Evolutionary conservation across 2,329 filamentous ascomycete genomes (phyloP).

Genomic region (Colletotrichum sublineola): DNA sequence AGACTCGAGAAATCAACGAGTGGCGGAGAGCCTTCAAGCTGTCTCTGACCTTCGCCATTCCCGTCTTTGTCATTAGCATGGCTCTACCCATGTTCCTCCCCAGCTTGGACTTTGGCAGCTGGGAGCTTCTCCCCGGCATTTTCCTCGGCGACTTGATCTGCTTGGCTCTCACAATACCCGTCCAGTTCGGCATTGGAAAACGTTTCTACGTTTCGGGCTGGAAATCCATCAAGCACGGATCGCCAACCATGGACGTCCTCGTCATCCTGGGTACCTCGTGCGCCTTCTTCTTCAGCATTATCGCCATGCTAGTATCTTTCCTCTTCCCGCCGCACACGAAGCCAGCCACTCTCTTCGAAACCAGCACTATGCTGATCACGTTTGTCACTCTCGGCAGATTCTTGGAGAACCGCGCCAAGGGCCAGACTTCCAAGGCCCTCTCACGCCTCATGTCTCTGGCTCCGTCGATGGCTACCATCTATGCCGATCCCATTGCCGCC

Average conservation of each 20-base stretch:
- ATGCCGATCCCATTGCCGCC: slow-evolving; percentile 91
- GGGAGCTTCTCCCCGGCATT: slow-evolving; percentile 78
- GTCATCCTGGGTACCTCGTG: slow-evolving; percentile 94
- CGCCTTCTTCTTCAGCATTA: slow-evolving; percentile 95
- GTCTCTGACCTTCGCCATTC: slow-evolving; percentile 85
- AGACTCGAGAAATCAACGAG: slow-evolving; percentile 95
- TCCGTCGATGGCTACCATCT: slow-evolving; percentile 97
- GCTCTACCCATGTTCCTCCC: slow-evolving; percentile 88
- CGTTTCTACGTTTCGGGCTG: slow-evolving; percentile 95
- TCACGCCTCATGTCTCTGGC: slow-evolving; percentile 95
- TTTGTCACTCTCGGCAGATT: slow-evolving; percentile 94
- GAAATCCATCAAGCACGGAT: slow-evolving; percentile 89
- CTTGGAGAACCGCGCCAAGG: slow-evolving; percentile 94
- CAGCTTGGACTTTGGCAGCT: slow-evolving; percentile 79
- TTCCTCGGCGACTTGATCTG: slow-evolving; percentile 92
- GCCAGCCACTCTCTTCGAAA: slow-evolving; percentile 94
- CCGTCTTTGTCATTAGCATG: slow-evolving; percentile 95
- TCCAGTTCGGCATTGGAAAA: slow-evolving; percentile 96
- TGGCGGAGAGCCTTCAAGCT: slow-evolving; percentile 87
- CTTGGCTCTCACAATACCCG: slow-evolving; percentile 85
- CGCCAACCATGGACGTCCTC: slow-evolving; percentile 97
- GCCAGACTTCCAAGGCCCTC: slow-evolving; percentile 93
- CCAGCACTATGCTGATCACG: slow-evolving; percentile 97
- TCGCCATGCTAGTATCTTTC: slow-evolving; percentile 87
- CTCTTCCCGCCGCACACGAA: slow-evolving; percentile 80